phyloP scores from a whole-genome alignment of 257 asterid genomes.

The Mentha longifolia region DNA sequence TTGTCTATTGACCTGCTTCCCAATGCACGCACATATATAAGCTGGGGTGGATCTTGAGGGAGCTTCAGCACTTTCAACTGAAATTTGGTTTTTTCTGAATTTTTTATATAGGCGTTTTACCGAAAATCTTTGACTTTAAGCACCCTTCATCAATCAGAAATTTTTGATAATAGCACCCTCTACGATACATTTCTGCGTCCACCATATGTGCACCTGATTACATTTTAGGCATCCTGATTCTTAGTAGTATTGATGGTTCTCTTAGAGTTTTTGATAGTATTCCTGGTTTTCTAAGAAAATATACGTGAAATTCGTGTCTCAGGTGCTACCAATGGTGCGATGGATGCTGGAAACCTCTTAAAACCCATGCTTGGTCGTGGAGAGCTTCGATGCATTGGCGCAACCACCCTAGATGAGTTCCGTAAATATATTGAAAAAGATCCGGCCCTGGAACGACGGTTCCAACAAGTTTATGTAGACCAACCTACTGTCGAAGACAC shows the following conservation, averaged over 20 bases:
- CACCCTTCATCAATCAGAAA: too few species aligned
- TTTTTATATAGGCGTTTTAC: too few species aligned
- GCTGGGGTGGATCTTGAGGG: not conserved
- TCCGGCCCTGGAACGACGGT: constrained; percentile 92
- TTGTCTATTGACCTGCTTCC: constrained; percentile 6
- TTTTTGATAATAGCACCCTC: too few species aligned
- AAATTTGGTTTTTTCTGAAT: too few species aligned
- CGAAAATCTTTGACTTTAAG: too few species aligned
- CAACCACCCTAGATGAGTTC: constrained; percentile 91
- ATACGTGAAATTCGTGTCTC: constrained; percentile 7
- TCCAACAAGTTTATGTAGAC: constrained; percentile 95
- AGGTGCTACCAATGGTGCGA: constrained; percentile 98
- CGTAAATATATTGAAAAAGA: constrained; percentile 94
- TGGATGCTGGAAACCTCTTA: constrained; percentile 98
- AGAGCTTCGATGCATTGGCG: constrained; percentile 95
- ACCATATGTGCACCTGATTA: too few species aligned
- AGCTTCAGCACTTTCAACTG: too few species aligned
- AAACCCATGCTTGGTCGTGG: constrained; percentile 99
- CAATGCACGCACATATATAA: not conserved
- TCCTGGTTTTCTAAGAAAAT: not conserved
- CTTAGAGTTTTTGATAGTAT: not conserved
- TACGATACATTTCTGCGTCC: too few species aligned
- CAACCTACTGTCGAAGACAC: constrained; percentile 94
- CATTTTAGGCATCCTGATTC: too few species aligned
- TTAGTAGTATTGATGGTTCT: not conserved